These are phyloP conservation scores for Hanseniaspora sp. DNA, from an alignment of 1,139 yeast genomes.

Conservation along the genomic window DNA sequence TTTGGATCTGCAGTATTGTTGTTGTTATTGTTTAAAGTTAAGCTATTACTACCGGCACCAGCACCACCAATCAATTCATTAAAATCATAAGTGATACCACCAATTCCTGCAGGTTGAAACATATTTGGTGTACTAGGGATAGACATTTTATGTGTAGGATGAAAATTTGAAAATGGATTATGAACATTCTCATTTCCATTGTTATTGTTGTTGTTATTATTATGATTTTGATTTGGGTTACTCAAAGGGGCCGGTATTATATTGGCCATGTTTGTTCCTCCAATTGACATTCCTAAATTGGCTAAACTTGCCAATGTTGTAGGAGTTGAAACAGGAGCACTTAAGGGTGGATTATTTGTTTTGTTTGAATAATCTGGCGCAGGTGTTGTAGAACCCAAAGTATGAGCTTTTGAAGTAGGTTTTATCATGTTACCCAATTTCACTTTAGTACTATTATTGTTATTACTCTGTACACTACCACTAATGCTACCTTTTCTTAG, in stretches of 20 bases:
- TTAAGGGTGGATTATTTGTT: neutral
- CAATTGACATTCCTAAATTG: slow-evolving; percentile 5
- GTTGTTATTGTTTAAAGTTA: neutral
- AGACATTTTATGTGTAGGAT: slow-evolving; percentile 3
- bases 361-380: neutral
- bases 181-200: neutral
- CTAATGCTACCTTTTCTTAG: neutral
- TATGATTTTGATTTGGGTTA: neutral
- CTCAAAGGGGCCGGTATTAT: neutral
- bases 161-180: neutral
- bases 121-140: slow-evolving; percentile 19
- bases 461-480: neutral
- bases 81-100: slow-evolving; percentile 30
- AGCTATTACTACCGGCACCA: neutral
- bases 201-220: neutral
- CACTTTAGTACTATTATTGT: neutral
- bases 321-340: neutral
- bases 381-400: neutral
- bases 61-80: slow-evolving; percentile 24
- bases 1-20: neutral
- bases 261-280: neutral
- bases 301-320: slow-evolving; percentile 5
- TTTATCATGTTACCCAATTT: neutral
- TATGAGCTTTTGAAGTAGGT: neutral
- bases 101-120: slow-evolving; percentile 30